phyloP scores from a whole-genome alignment of 768 basidiomycete genomes.

The Grammothele lineata region DNA sequence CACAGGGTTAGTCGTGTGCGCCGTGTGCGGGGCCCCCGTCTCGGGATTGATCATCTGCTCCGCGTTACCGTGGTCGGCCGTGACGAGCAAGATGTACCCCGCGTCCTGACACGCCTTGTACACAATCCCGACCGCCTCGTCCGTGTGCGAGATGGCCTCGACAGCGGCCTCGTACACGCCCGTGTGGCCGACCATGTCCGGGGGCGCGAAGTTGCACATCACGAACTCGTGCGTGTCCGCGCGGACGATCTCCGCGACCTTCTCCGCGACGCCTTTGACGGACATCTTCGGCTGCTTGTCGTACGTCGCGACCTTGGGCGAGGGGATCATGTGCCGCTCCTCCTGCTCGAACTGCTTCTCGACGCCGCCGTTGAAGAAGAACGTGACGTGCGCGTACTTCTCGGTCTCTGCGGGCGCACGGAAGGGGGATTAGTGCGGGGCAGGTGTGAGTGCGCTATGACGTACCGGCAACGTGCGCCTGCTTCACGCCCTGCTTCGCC shows the following conservation, averaged over 20 bases:
- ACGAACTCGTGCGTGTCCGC: slow-evolving; percentile 75
- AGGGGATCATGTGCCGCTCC: slow-evolving; percentile 83
- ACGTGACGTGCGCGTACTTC: slow-evolving; percentile 96
- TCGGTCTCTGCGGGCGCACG: slow-evolving; percentile 76
- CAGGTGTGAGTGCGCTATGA: background rate
- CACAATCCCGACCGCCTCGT: slow-evolving; percentile 83
- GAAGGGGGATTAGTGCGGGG: background rate
- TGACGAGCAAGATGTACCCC: slow-evolving; percentile 84
- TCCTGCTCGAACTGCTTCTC: slow-evolving; percentile 88
- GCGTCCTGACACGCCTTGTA: slow-evolving; percentile 81
- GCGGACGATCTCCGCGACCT: slow-evolving; percentile 83
- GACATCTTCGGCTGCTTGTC: slow-evolving; percentile 90
- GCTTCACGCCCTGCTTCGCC: slow-evolving; percentile 70
- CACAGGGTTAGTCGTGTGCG: slow-evolving; percentile 86
- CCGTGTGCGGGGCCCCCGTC: slow-evolving; percentile 86
- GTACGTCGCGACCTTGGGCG: slow-evolving; percentile 93
- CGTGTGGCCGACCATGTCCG: slow-evolving; percentile 97
- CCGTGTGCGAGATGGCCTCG: slow-evolving; percentile 81
- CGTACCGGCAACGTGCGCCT: slow-evolving; percentile 83
- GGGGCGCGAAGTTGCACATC: slow-evolving; percentile 98
- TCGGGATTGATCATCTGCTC: slow-evolving; percentile 87
- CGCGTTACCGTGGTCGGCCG: slow-evolving; percentile 94
- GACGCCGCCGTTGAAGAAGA: slow-evolving; percentile 97
- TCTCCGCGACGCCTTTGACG: slow-evolving; percentile 82
- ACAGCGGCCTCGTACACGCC: slow-evolving; percentile 91